Base-by-base conservation (phyloP, 768 basidiomycete genomes). In the Lentinula sp. region DNA sequence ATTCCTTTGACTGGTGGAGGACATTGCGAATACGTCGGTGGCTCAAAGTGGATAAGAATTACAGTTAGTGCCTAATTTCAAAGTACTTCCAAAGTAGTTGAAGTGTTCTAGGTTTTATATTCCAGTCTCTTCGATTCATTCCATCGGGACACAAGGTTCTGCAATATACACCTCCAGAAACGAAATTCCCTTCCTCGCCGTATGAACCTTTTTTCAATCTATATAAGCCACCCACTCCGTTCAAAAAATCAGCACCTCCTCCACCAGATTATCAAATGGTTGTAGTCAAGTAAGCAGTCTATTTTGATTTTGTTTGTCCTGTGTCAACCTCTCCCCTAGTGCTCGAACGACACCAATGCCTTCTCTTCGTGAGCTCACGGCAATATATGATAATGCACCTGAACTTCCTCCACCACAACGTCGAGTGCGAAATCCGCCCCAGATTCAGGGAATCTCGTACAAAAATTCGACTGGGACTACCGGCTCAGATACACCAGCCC, bases 211-310 rank as follows among this genome's bases (percentile, higher is more conserved):
- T 97, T 74, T 98, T 81, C 72, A 89, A 97, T 67, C 77, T 93
- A 4, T 96, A 95, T 77, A 97, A 96, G 68, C 96, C 96, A 2
- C 86, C 85, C 6, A 92, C 93, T 0, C 79, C 90, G 7, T 96
- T 86, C 76, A 88, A 84, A 69, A 93, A 88, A 75, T 88, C 85
- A 0, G 74, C 82, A 1, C 91, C 89, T 5, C 85, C 88, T 6
- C 78, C 81, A 1, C 93, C 95, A 2, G 93, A 97, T 72, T 98
- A 93, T 72, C 81, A 86, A 55, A 74, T 97, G 18, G 91, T 91
- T 1, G 89, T 95, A 2, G 80, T 98, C 60, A 85, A 95, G 95
- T 96, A 64, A 66, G 86, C 35, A n/a, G 6, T 16, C 32, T 10
- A 52, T 15, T 36, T 42, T 39, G 50, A 20, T n/a, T 48, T 6